phyloP scores from a whole-genome alignment of 1,139 yeast genomes.

The Geotrichum fermentans region DNA sequence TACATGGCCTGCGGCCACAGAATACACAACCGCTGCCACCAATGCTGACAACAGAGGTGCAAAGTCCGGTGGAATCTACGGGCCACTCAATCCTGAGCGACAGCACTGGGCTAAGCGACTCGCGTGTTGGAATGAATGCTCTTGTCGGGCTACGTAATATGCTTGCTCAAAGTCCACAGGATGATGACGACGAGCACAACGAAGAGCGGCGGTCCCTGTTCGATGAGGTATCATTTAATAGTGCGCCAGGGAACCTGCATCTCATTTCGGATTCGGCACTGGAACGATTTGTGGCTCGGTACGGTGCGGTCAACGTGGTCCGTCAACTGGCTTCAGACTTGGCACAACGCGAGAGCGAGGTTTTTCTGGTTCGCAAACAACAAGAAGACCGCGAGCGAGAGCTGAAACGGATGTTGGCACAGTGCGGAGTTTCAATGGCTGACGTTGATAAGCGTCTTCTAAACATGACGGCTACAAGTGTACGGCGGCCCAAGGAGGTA shows the following conservation, averaged over 20 bases:
- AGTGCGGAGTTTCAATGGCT: constrained; percentile 44
- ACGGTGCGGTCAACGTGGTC: constrained; percentile 44
- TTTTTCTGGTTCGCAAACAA: constrained; percentile 42
- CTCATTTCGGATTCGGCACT: constrained; percentile 37
- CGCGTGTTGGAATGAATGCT: not conserved
- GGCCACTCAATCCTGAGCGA: constrained; percentile 12
- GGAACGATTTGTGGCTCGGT: constrained; percentile 39
- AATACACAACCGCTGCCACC: constrained; percentile 4
- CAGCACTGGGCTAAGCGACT: constrained; percentile 8
- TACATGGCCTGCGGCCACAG: not conserved
- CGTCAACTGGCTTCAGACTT: constrained; percentile 49
- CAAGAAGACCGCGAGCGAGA: constrained; percentile 46
- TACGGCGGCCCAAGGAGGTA: constrained; percentile 28
- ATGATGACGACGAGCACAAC: constrained; percentile 4
- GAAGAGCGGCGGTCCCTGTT: constrained; percentile 26
- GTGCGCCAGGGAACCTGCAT: constrained; percentile 40
- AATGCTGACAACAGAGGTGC: not conserved
- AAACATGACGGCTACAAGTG: constrained; percentile 28
- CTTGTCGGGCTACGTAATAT: constrained; percentile 9
- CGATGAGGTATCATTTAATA: constrained; percentile 28
- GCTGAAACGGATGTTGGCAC: constrained; percentile 42
- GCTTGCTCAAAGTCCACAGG: constrained; percentile 2
- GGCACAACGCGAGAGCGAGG: constrained; percentile 48
- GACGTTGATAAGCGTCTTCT: constrained; percentile 44
- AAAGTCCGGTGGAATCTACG: constrained; percentile 10